Conservation (phyloP, 495 filamentous ascomycete genomes). For the Penicillium canescens region DNA sequence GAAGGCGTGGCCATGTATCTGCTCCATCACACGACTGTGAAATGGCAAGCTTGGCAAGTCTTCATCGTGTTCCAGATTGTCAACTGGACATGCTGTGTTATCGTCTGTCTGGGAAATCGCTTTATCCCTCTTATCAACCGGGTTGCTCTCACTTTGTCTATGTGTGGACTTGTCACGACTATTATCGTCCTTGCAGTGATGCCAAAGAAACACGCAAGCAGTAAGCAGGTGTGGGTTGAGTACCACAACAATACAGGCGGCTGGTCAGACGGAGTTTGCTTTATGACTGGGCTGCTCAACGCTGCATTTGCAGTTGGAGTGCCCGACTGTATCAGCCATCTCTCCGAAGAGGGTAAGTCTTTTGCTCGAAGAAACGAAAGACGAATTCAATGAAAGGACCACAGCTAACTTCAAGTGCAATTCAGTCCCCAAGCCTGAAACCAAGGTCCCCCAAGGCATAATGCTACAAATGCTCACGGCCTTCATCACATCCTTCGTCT, state of each 20-base stretch:
- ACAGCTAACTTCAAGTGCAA: not conserved
- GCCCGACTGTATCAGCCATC: conserved; percentile 68
- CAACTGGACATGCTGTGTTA: conserved; percentile 59
- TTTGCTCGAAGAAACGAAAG: no score
- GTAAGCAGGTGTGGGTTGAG: conserved; percentile 59
- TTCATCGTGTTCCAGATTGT: conserved; percentile 67
- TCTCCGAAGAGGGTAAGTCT: conserved; percentile 63
- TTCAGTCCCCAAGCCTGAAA: conserved; percentile 26
- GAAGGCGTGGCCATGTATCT: conserved; percentile 68
- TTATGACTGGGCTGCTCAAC: conserved; percentile 72
- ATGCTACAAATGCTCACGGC: conserved; percentile 58
- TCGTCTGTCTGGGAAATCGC: conserved; percentile 68
- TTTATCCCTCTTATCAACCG: conserved; percentile 63
- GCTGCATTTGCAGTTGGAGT: conserved; percentile 77
- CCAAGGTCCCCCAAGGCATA: conserved; percentile 45
- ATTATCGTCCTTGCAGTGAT: conserved; percentile 72
- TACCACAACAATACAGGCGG: conserved; percentile 67
- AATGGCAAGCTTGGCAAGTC: conserved; percentile 68
- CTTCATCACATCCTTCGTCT: conserved; percentile 49
- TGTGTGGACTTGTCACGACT: conserved; percentile 63
- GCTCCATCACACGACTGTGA: conserved; percentile 58
- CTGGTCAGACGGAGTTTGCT: conserved; percentile 64
- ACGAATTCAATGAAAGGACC: not conserved
- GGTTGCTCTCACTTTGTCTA: conserved; percentile 60
- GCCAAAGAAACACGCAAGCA: conserved; percentile 60